A percentile compares a stretch with the other conserved stretches of the same genome.
Evolutionary conservation across 305 asterid genomes (phyloP).

Genomic region (Fraxinus velutina): DNA sequence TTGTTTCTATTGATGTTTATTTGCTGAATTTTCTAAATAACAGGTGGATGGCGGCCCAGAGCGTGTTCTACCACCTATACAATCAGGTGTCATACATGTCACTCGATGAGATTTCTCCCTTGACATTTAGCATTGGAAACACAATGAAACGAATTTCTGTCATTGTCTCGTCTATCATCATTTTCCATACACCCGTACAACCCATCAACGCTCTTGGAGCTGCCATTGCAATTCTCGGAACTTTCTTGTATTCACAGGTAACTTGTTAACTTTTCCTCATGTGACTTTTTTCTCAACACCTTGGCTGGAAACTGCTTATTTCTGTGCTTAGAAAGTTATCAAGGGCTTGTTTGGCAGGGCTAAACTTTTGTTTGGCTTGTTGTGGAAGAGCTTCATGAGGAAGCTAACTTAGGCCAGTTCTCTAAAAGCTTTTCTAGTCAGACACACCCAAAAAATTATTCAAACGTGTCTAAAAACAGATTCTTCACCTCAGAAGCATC

Average conservation of each 20-base stretch:
- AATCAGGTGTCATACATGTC: conserved; percentile 97
- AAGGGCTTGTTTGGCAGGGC: neutral
- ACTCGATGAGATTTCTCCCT: conserved; percentile 86
- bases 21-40: conserved; percentile 27
- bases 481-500: neutral
- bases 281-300: neutral
- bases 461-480: neutral
- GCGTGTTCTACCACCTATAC: conserved; percentile 87
- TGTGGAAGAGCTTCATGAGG: neutral
- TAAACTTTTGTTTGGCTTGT: neutral
- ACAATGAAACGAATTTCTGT: conserved; percentile 97
- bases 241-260: conserved; percentile 97
- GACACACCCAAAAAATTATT: neutral
- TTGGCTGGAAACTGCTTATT: neutral
- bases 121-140: conserved; percentile 93
- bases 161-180: conserved; percentile 86
- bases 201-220: conserved; percentile 96
- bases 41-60: conserved; percentile 97
- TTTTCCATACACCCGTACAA: conserved; percentile 80
- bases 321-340: conserved; percentile 10
- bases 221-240: conserved; percentile 83
- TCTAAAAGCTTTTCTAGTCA: neutral
- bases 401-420: neutral
- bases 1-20: conserved; percentile 11
- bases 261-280: conserved; percentile 11